Evolutionary conservation across 345 rosid genomes (phyloP).

Genomic region (Luvunga scandens): DNA sequence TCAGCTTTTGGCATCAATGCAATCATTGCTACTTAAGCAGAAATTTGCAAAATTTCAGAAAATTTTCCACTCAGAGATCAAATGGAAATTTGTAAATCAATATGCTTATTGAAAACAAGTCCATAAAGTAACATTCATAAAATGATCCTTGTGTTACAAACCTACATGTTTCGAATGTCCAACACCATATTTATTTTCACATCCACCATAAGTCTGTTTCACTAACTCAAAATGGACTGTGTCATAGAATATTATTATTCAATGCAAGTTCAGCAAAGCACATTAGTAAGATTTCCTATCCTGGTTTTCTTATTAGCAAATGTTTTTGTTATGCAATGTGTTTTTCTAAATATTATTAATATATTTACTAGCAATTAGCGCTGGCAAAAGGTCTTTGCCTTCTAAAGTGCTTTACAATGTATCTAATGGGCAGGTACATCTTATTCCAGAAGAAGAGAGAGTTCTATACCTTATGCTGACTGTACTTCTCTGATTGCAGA

Average conservation of each 20-base stretch:
- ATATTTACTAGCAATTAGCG: background rate
- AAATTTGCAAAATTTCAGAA: background rate
- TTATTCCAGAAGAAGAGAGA: background rate
- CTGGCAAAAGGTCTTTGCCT: background rate
- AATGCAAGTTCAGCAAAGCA: background rate
- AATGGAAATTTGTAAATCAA: too few species aligned
- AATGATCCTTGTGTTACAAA: background rate
- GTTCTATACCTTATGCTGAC: constrained; percentile 30
- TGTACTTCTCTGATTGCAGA: constrained; percentile 33
- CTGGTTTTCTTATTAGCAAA: background rate
- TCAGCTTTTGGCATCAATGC: background rate
- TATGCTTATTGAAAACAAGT: background rate
- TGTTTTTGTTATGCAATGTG: background rate
- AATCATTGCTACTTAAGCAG: background rate
- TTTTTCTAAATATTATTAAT: background rate
- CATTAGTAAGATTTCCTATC: background rate
- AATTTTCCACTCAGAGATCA: too few species aligned
- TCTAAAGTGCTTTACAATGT: background rate
- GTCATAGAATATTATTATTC: background rate
- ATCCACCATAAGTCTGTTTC: background rate
- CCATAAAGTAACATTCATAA: background rate
- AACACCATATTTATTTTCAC: background rate
- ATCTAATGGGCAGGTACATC: background rate
- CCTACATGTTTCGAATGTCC: background rate
- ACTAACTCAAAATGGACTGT: background rate